Base-by-base conservation (phyloP, 2,329 filamentous ascomycete genomes). In the Cadophora sp. region DNA sequence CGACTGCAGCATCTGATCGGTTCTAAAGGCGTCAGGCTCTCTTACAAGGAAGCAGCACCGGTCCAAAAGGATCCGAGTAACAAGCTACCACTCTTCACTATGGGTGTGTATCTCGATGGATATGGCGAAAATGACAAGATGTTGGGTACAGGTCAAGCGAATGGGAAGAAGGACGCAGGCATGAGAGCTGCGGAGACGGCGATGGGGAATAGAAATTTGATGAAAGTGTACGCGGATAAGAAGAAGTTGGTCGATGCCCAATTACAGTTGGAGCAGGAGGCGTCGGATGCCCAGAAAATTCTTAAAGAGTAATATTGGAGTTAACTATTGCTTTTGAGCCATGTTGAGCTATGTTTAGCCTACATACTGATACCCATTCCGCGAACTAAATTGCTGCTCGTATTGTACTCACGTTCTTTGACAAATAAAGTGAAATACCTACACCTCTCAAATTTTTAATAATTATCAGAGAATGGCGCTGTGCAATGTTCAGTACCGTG, bases 101-200 rank as follows among this genome's bases (percentile, higher is more conserved):
- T 93, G 1, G 89, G 85, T 0, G 83, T 87, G 0, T 91, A 87
- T 72, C 80, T 93, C 33, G 85, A 87, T 22, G 91, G 90, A 0
- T 91, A 89, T 83, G 91, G 91, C 4, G 88, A 90, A 77, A 83
- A 82, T 39, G 81, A 85, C 59, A 85, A 87, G 75, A 79, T 85
- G 65, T 78, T 94, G 6, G 91, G 88, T 0, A 82, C 81, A 53
- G 91, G 90, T 0, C 85, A 84, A 39, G 91, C 85, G 1, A 79
- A 87, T 69, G 87, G 84, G 64, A 93, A 93, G 79, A 87, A 85
- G 65, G 89, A 92, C 65, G 92, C 91, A 0, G 89, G 89, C 0
- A 81, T 85, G 16, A 88, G 85, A 71, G 91, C 91, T 1, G 92
- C 92, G 0, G 78, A 81, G 50, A 81, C 82, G 71, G 90, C 89